These are phyloP conservation scores for Tulasnella sp. DNA, from an alignment of 768 basidiomycete genomes.

Conservation along the genomic window DNA sequence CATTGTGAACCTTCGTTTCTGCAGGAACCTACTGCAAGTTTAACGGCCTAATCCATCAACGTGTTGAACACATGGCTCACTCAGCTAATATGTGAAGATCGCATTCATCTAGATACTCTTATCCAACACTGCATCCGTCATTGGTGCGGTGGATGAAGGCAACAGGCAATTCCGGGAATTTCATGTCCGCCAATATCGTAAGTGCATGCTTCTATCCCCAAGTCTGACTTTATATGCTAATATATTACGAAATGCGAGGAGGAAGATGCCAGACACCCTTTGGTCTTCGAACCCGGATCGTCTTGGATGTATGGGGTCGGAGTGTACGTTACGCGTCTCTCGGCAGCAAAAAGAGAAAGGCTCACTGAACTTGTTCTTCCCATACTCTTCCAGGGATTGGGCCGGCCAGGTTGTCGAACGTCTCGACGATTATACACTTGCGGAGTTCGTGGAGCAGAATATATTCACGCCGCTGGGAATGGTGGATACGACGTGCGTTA, in stretches of 20 bases:
- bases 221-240: too few relatives aligned
- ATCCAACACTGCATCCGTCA: neutral
- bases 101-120: neutral
- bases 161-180: neutral
- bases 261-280: neutral
- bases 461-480: neutral
- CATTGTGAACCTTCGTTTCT: too few relatives aligned
- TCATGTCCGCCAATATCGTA: neutral
- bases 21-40: neutral
- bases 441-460: neutral
- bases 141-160: neutral
- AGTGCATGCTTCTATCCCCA: neutral
- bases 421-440: neutral
- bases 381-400: neutral
- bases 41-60: too few relatives aligned
- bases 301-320: neutral
- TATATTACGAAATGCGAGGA: too few relatives aligned
- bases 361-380: neutral
- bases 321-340: neutral
- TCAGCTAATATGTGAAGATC: too few relatives aligned
- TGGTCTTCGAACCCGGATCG: neutral
- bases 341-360: neutral
- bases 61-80: too few relatives aligned
- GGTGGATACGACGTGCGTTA: neutral
- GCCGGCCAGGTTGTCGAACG: neutral